Evolutionary conservation across 1,284 basidiomycete genomes (phyloP).

Genomic region (Wallemia ichthyophaga): DNA sequence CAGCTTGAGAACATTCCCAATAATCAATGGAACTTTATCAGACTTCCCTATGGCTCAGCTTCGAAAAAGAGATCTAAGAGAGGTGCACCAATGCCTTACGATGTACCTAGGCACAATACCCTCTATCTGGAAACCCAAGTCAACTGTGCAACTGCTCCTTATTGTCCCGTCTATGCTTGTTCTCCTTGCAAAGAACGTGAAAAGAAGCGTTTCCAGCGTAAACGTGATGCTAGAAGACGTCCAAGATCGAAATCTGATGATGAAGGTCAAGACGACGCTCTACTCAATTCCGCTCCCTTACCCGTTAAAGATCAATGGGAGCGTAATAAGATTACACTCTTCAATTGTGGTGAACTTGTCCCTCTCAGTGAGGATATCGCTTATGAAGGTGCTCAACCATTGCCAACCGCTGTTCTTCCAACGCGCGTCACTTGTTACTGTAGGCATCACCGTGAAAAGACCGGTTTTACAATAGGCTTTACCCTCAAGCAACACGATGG

Average conservation of each 20-base stretch:
- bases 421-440: constrained; percentile 96
- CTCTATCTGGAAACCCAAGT: constrained; percentile 9
- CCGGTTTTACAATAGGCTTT: constrained; percentile 79
- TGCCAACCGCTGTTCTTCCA: constrained; percentile 30
- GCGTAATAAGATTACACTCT: constrained; percentile 47
- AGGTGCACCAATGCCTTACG: constrained; percentile 17
- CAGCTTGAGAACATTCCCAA: neutral
- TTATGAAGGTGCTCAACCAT: neutral
- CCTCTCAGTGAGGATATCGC: constrained; percentile 68
- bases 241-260: constrained; percentile 50
- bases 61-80: constrained; percentile 56
- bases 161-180: constrained; percentile 33
- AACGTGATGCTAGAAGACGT: constrained; percentile 43
- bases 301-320: constrained; percentile 14
- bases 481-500: constrained; percentile 55
- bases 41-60: constrained; percentile 40
- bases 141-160: constrained; percentile 8
- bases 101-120: constrained; percentile 2
- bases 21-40: constrained; percentile 42
- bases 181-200: constrained; percentile 56
- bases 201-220: constrained; percentile 63
- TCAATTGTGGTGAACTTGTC: constrained; percentile 77
- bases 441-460: constrained; percentile 88
- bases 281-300: constrained; percentile 28
- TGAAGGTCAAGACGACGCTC: constrained; percentile 22